A percentile compares a stretch with the other conserved stretches of the same genome.
These are phyloP conservation scores for Colletotrichum higginsianum DNA, from an alignment of 2,329 filamentous ascomycete genomes.

Conservation along the genomic window DNA sequence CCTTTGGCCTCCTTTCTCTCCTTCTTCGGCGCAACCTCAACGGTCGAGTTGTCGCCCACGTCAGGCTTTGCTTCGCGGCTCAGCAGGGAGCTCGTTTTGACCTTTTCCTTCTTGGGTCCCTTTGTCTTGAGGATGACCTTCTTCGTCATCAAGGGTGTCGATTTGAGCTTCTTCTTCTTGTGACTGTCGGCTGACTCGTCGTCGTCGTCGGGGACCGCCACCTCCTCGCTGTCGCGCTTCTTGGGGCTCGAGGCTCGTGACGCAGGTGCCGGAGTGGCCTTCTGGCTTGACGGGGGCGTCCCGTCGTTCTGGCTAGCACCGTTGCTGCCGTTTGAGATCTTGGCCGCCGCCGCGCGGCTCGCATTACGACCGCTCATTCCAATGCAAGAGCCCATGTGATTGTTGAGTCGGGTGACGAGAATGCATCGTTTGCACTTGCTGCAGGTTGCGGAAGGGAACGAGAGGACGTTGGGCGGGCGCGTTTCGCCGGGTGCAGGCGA, in stretches of 20 bases:
- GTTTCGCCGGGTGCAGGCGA: slow-evolving; percentile 65
- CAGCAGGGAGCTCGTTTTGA: slow-evolving; percentile 65
- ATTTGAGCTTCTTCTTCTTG: slow-evolving; percentile 74
- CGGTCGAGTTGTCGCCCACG: slow-evolving; percentile 46
- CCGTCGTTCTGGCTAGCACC: slow-evolving; percentile 66
- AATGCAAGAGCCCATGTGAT: slow-evolving; percentile 79
- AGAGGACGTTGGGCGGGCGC: slow-evolving; percentile 72
- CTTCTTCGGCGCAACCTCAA: slow-evolving; percentile 56
- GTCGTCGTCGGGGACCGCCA: slow-evolving; percentile 64
- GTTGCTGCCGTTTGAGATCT: slow-evolving; percentile 72
- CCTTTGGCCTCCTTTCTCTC: slow-evolving; percentile 51
- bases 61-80: slow-evolving; percentile 63
- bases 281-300: slow-evolving; percentile 75
- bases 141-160: slow-evolving; percentile 60
- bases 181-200: slow-evolving; percentile 64
- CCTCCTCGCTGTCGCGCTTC: slow-evolving; percentile 70
- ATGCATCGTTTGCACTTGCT: slow-evolving; percentile 78
- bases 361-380: slow-evolving; percentile 76
- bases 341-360: slow-evolving; percentile 73
- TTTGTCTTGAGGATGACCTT: slow-evolving; percentile 72
- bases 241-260: slow-evolving; percentile 69
- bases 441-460: slow-evolving; percentile 76
- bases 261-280: slow-evolving; percentile 70
- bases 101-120: slow-evolving; percentile 68
- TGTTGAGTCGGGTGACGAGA: slow-evolving; percentile 75